Conservation (phyloP, 1,284 basidiomycete species). For the Puccinia polysora region DNA sequence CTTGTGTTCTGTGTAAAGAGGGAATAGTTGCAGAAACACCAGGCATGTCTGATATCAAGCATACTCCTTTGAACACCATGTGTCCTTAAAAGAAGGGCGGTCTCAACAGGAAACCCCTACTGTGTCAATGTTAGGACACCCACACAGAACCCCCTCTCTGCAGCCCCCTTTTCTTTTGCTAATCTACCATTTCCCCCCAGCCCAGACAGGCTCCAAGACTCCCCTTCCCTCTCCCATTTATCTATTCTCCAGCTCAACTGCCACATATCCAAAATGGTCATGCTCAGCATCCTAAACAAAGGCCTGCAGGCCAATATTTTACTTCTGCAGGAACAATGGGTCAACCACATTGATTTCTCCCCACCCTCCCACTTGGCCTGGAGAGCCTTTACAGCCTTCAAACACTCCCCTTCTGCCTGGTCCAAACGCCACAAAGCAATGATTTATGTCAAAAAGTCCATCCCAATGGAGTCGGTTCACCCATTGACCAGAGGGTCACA, state of each 20-base stretch:
- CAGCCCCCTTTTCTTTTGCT: not conserved
- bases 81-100: constrained; percentile 1
- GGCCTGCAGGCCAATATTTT: not conserved
- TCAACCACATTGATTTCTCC: not conserved
- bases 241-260: constrained; percentile 32
- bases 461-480: not conserved
- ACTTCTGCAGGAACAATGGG: constrained; percentile 16
- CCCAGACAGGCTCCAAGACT: not conserved
- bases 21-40: not conserved
- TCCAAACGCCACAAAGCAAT: not conserved
- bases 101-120: not conserved
- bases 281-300: not conserved
- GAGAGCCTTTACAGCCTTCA: not conserved
- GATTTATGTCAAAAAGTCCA: not conserved
- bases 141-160: not conserved
- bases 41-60: not conserved
- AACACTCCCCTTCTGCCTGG: not conserved
- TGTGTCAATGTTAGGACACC: not conserved
- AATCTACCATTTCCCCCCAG: not conserved
- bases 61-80: not conserved
- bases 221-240: not conserved
- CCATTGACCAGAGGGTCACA: not conserved
- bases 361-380: not conserved
- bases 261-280: constrained; percentile 1
- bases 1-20: constrained; percentile 1